Evolutionary conservation across 768 basidiomycete genomes (phyloP), one percentile per base, ranked within the genome.

Genomic region (Lactarius hengduanensis): DNA sequence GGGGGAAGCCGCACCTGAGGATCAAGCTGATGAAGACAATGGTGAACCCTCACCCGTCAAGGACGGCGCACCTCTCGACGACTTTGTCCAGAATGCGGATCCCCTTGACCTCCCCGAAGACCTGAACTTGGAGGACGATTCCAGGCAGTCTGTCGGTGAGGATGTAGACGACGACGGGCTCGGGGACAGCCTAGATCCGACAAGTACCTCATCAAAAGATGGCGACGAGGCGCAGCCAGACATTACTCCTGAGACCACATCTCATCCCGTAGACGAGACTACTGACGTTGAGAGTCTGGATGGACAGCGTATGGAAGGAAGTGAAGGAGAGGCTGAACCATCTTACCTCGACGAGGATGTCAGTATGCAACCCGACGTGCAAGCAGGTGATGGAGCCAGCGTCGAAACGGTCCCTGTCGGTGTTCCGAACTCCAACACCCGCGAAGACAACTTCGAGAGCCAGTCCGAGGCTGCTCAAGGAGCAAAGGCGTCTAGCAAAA

Each of bases 91-190:
- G 28, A 92, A 97, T 67, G 89, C 89, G 3, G 83, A 96, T 60
- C 88, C 86, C 5, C 82, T 98, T 54, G 91, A 98, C 72, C 82
- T 98, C 11, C 96, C 96, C 0, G 96, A 98, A 40, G 87, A 94
- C 68, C 80, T 96, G 77, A 80, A 93, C 61, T 75, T 96, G 15
- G 83, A 78, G 11, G 69, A 62, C 30, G 74, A 67, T 22, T 72
- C 74, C 22, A 70, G 70, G 45, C 59, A 40, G 5, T 34, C 74
- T 57, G 76, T 78, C 13, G 69, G 72, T 26, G 76, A 77, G 43
- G 76, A 75, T 15, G 77, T 78, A 26, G 73, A 77, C 59, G 75
- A 75, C 2, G 56, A 63, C n/a, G 61, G 34, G 38, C 9, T 20
- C 38, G 45, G 32, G 30, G 59, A 71, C 28, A 72, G 74, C 9